Base-by-base conservation (phyloP, 441 rosid species). In the Raphanus hybrid region DNA sequence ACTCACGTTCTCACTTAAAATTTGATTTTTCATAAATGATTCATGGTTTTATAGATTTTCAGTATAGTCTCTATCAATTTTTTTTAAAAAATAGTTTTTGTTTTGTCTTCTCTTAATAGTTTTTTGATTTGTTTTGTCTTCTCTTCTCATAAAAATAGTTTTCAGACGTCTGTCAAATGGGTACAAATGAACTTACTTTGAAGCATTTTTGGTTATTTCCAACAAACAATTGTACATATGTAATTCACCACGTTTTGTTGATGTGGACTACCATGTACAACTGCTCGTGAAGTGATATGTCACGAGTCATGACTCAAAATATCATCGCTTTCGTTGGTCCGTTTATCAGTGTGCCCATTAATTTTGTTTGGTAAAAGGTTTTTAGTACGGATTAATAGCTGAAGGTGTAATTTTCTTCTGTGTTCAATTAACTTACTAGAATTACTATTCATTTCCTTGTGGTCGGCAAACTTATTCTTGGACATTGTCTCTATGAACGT, bases 281-380 rank as follows among this genome's bases (percentile, higher is more conserved):
- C 3, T n/a, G 16, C 62, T 52, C 15, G 26, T 48, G 34, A 54
- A 54, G 43, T 55, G 16, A 64, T 39, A 9, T 54, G 54, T 74
- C 57, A 20, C 10, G 62, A 20, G 54, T 74, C 55, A 18, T 55
- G 61, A 20, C 32, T 20, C 62, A 64, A 14, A 20, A 52, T 20
- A 34, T 3, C n/a, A 45, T 72, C 48, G 62, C 12, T 52, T 20
- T 64, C 69, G 27, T 65, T 3, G 29, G 43, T 58, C 67, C 39
- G 32, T 59, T 59, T 67, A 18, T 60, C 37, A 50, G 69, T 54
- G 63, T 60, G 45, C 57, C 70, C 37, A 75, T 58, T 58, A 41
- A 67, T 11, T 26, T 75, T 18, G 61, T 58, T 32, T 45, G 27
- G 20, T 67, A 67, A 67, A 43, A 45, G 37, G 52, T 59, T 43